Percentiles rank a stretch among this genome's conserved stretches.
These are phyloP conservation scores for Carex scoparia DNA, from an alignment of 176 grass and related monocot species.

Conservation along the genomic window DNA sequence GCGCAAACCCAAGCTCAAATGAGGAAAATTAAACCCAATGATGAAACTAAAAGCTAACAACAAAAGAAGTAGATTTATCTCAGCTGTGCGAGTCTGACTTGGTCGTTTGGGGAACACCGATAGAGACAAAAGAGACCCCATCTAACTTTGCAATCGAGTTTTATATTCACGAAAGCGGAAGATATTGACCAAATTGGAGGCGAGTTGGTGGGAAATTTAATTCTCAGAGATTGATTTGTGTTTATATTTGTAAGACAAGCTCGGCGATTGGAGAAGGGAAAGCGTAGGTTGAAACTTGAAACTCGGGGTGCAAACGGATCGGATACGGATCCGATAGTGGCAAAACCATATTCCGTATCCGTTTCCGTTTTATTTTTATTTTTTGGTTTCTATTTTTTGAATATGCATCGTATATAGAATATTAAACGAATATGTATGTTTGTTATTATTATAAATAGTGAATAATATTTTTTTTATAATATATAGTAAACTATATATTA, in stretches of 20 bases:
- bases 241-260: background rate
- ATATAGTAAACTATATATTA: no score
- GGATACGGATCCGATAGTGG: no score
- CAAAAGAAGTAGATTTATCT: background rate
- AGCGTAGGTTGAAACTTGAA: background rate
- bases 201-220: conserved; percentile 6
- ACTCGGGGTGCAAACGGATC: no score
- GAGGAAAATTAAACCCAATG: background rate
- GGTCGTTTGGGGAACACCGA: background rate
- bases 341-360: no score
- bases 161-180: conserved; percentile 14
- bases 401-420: no score
- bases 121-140: conserved; percentile 17
- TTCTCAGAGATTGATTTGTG: background rate
- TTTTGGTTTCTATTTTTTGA: no score
- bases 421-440: no score
- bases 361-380: no score
- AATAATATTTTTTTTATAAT: no score
- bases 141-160: background rate
- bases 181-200: background rate
- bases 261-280: background rate
- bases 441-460: no score
- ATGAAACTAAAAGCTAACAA: background rate
- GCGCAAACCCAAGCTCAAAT: background rate
- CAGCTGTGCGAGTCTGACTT: background rate